Conservation (phyloP, 768 basidiomycete species). For the Epithele typhae region DNA sequence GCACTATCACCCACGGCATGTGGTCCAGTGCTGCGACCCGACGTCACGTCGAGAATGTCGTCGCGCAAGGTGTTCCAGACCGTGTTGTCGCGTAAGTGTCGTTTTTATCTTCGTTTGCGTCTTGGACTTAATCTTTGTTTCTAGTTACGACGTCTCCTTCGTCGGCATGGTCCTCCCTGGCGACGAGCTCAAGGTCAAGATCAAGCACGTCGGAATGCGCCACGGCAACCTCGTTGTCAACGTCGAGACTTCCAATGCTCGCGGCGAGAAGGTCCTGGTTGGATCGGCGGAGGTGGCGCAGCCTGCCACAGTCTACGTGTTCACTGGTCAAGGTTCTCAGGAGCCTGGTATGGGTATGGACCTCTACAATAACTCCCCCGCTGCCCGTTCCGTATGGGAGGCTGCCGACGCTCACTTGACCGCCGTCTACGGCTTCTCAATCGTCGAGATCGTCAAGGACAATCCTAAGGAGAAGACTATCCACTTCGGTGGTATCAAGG, state of each 20-base stretch:
- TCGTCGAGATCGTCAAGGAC: constrained; percentile 97
- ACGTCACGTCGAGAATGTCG: constrained; percentile 87
- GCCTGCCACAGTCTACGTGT: constrained; percentile 90
- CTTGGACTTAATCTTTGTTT: background rate
- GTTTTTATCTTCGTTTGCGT: too few relatives aligned
- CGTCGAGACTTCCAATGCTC: constrained; percentile 79
- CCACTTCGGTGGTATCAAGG: constrained; percentile 99
- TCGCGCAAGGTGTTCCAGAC: constrained; percentile 88
- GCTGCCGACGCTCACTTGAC: constrained; percentile 90
- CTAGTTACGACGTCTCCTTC: constrained; percentile 88
- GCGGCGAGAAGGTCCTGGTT: constrained; percentile 87
- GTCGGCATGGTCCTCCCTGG: constrained; percentile 96
- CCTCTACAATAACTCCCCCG: constrained; percentile 87
- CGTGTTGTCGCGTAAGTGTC: constrained; percentile 77
- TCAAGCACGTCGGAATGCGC: constrained; percentile 88
- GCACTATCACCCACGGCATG: constrained; percentile 97
- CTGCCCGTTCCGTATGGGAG: constrained; percentile 97
- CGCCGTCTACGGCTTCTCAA: constrained; percentile 96
- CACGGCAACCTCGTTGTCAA: constrained; percentile 91
- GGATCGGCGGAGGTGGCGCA: constrained; percentile 94
- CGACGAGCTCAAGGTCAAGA: constrained; percentile 80
- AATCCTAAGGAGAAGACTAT: constrained; percentile 98
- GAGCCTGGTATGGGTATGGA: constrained; percentile 99
- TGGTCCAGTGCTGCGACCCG: constrained; percentile 96
- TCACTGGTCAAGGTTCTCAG: constrained; percentile 98